phyloP scores from a whole-genome alignment of 345 rosid genomes.

The Hevea brasiliensis region DNA sequence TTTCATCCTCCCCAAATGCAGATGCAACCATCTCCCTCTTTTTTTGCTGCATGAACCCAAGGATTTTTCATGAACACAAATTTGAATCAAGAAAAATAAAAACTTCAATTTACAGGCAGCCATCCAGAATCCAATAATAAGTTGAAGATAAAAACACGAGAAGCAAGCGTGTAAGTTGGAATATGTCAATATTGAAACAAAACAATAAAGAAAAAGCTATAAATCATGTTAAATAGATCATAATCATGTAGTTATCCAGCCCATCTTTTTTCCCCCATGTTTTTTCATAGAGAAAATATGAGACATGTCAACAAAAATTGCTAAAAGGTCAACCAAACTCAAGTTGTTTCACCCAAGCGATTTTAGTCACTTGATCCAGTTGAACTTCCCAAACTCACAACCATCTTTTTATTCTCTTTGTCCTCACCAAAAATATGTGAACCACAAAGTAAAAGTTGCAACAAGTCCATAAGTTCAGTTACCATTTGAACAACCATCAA shows the following conservation, averaged over 20 bases:
- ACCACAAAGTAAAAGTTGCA: background rate
- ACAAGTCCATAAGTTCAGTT: background rate
- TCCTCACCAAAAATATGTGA: background rate
- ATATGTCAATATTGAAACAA: no score
- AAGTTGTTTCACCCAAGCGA: background rate
- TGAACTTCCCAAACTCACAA: background rate
- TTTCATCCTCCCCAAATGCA: constrained; percentile 94
- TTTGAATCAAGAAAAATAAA: constrained; percentile 2
- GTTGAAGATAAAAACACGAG: background rate
- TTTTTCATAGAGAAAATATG: no score
- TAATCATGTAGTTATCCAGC: background rate
- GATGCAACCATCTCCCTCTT: constrained; percentile 94
- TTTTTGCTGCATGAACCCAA: constrained; percentile 59
- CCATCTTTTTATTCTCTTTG: background rate
- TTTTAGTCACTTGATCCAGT: background rate
- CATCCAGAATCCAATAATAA: background rate
- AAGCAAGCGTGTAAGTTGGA: background rate
- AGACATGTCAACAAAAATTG: no score
- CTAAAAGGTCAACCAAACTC: background rate
- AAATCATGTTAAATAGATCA: background rate
- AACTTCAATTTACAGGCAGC: background rate
- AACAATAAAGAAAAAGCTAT: background rate
- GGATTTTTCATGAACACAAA: background rate
- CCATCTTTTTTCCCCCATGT: no score
- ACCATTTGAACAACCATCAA: background rate